Percentiles rank a stretch among this genome's conserved stretches.
Evolutionary conservation across 2,329 filamentous ascomycete genomes (phyloP).

Genomic region (Microdochium nivale): DNA sequence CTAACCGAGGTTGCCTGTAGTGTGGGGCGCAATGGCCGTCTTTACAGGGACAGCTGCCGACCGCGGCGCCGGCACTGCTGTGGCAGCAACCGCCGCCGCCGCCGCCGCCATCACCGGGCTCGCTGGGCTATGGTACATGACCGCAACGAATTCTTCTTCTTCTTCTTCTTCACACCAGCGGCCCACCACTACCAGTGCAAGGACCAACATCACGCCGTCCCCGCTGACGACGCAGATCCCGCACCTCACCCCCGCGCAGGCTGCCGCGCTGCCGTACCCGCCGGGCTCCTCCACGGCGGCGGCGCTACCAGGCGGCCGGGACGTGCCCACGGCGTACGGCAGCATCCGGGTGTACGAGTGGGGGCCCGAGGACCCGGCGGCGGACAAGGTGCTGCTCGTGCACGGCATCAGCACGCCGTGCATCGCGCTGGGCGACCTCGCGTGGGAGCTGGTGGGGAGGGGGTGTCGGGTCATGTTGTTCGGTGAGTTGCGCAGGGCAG

Average conservation of each 20-base stretch:
- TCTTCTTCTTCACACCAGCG: too few relatives aligned
- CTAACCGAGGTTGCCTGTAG: too few relatives aligned
- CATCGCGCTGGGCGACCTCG: slow-evolving; percentile 58
- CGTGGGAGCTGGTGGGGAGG: slow-evolving; percentile 51
- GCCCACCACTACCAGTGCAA: too few relatives aligned
- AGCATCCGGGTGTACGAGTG: slow-evolving; percentile 70
- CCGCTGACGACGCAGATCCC: slow-evolving; percentile 3
- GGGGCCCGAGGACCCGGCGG: slow-evolving; percentile 62
- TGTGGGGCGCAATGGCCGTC: too few relatives aligned
- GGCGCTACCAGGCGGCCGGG: slow-evolving; percentile 58
- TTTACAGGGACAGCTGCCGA: too few relatives aligned
- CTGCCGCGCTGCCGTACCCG: slow-evolving; percentile 48
- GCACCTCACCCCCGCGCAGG: slow-evolving; percentile 12
- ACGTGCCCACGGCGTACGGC: slow-evolving; percentile 64
- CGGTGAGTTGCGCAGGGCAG: too few relatives aligned
- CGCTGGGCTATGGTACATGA: too few relatives aligned
- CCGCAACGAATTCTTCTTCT: too few relatives aligned
- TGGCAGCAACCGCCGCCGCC: too few relatives aligned
- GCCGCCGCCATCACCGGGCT: too few relatives aligned
- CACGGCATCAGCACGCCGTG: slow-evolving; percentile 79
- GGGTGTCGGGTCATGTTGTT: slow-evolving; percentile 76
- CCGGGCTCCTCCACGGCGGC: slow-evolving; percentile 34
- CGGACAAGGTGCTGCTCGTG: slow-evolving; percentile 65
- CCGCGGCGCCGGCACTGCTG: too few relatives aligned
- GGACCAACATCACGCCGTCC: slow-evolving; percentile 5